A percentile compares a stretch with the other conserved stretches of the same genome.
These are phyloP conservation scores for Xylariaceae sp. DNA, from an alignment of 2,329 filamentous ascomycete species.

Conservation along the genomic window DNA sequence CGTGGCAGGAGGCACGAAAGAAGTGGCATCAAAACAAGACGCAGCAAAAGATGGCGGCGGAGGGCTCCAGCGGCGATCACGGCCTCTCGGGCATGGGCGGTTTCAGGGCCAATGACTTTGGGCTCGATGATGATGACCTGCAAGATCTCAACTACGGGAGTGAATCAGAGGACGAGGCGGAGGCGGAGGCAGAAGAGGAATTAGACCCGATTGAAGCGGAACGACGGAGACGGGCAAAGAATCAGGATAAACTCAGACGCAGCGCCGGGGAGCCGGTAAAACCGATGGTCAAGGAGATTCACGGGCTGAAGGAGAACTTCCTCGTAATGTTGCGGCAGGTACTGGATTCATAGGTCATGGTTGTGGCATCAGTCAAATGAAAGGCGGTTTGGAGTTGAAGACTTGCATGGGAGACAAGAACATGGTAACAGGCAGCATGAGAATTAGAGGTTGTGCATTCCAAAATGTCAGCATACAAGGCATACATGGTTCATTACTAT, in stretches of 20 bases:
- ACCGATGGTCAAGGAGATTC: conserved; percentile 71
- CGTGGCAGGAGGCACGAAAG: conserved; percentile 93
- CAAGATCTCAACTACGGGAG: conserved; percentile 82
- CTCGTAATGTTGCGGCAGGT: conserved; percentile 77
- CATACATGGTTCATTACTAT: too few relatives aligned
- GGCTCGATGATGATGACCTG: conserved; percentile 79
- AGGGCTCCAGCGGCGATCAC: conserved; percentile 52
- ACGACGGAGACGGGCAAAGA: conserved; percentile 69
- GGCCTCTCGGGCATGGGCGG: conserved; percentile 49
- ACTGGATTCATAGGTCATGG: conserved; percentile 59
- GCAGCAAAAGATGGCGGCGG: conserved; percentile 95
- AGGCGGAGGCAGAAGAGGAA: conserved; percentile 72
- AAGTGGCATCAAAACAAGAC: conserved; percentile 99
- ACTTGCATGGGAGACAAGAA: too few relatives aligned
- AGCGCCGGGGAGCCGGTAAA: conserved; percentile 82
- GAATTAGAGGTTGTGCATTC: too few relatives aligned
- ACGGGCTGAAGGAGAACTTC: conserved; percentile 77
- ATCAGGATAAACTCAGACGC: conserved; percentile 74
- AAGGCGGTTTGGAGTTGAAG: too few relatives aligned
- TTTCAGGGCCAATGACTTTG: conserved; percentile 84
- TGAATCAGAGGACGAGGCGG: conserved; percentile 60
- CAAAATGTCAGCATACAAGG: too few relatives aligned
- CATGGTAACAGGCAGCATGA: too few relatives aligned
- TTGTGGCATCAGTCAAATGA: too few relatives aligned
- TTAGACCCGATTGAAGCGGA: conserved; percentile 86